Percentiles rank a stretch among this genome's conserved stretches.
Evolutionary conservation across 768 basidiomycete species (phyloP).

Genomic region (Pilatotrama ljubarskyi): DNA sequence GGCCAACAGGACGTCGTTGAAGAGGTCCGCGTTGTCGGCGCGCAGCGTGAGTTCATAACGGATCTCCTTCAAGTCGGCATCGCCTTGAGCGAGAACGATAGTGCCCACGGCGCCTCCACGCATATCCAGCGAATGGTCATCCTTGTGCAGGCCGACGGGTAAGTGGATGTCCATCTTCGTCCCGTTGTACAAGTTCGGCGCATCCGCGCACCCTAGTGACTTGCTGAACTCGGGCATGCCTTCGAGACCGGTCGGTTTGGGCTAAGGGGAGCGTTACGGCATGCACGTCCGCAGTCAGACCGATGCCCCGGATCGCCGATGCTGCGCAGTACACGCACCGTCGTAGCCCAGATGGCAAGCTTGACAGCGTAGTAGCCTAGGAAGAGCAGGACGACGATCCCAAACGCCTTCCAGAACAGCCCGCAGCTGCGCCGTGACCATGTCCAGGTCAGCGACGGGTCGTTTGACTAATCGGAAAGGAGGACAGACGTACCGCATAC

Average conservation of each 20-base stretch:
- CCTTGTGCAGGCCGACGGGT: constrained; percentile 36
- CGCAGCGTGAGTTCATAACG: constrained; percentile 51
- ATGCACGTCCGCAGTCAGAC: neutral
- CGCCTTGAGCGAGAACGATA: constrained; percentile 47
- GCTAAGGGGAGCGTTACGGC: constrained; percentile 32
- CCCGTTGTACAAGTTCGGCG: constrained; percentile 46
- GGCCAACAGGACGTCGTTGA: constrained; percentile 40
- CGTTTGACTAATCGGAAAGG: neutral
- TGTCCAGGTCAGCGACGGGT: neutral
- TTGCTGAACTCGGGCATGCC: constrained; percentile 55
- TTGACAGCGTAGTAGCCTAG: constrained; percentile 44
- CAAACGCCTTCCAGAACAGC: constrained; percentile 56
- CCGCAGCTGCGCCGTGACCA: constrained; percentile 40
- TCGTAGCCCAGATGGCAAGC: constrained; percentile 48
- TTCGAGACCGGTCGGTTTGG: constrained; percentile 52
- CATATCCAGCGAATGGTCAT: constrained; percentile 49
- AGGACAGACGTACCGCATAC: constrained; percentile 41
- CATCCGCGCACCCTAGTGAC: constrained; percentile 50
- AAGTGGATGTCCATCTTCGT: constrained; percentile 38
- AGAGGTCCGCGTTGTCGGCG: constrained; percentile 41
- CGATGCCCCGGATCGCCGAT: neutral
- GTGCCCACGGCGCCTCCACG: constrained; percentile 52
- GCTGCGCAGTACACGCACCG: constrained; percentile 35
- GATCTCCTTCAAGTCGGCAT: constrained; percentile 42
- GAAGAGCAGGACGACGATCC: constrained; percentile 46